phyloP scores from a whole-genome alignment of 2,329 filamentous ascomycete species.

The Fusarium bactridioides region DNA sequence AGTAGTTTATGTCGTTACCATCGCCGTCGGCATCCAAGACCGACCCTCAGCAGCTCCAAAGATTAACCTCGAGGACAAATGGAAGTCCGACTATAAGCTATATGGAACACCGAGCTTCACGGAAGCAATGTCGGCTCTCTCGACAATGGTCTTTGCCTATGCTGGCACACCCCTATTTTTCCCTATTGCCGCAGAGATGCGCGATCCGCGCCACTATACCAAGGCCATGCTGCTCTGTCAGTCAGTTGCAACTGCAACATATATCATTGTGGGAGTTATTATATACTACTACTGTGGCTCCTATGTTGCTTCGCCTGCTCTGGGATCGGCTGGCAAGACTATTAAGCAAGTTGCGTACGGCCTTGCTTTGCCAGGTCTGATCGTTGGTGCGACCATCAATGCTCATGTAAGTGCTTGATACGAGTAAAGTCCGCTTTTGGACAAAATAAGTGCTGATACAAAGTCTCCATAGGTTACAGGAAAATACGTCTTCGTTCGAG shows the following conservation, averaged over 20 bases:
- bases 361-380: conserved; percentile 42
- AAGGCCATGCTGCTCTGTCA: conserved; percentile 40
- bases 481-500: conserved; percentile 28
- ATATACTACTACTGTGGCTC: conserved; percentile 58
- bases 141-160: conserved; percentile 49
- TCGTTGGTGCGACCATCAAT: conserved; percentile 37
- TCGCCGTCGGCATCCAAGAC: conserved; percentile 35
- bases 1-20: conserved; percentile 34
- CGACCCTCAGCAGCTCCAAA: conserved; percentile 25
- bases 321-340: conserved; percentile 53
- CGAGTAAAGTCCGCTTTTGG: too few species aligned
- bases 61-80: conserved; percentile 9
- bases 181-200: conserved; percentile 46
- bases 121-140: conserved; percentile 44
- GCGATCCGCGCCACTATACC: conserved; percentile 40
- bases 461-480: conserved; percentile 1
- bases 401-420: conserved; percentile 34
- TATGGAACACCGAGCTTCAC: conserved; percentile 43
- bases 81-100: conserved; percentile 45
- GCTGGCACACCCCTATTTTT: conserved; percentile 49
- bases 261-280: conserved; percentile 47
- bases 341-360: conserved; percentile 57
- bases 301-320: conserved; percentile 56
- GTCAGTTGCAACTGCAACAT: conserved; percentile 44
- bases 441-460: neutral